A percentile compares a stretch with the other conserved stretches of the same genome.
Evolutionary conservation across 306 rosid genomes (phyloP).

Genomic region (Prunus mongolica): DNA sequence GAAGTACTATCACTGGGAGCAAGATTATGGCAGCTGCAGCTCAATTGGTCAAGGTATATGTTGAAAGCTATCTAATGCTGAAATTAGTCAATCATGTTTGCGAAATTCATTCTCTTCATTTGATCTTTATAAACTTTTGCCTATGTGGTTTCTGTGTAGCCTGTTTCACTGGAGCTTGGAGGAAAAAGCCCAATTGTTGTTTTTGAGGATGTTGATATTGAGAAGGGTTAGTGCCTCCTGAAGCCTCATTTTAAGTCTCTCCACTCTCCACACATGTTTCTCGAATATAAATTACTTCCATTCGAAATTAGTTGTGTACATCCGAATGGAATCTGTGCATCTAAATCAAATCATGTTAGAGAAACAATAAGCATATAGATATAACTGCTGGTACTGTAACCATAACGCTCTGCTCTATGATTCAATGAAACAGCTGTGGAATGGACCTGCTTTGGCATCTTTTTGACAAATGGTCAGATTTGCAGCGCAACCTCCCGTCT

Average conservation of each 20-base stretch:
- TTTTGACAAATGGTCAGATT: slow-evolving; percentile 95
- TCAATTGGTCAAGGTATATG: slow-evolving; percentile 69
- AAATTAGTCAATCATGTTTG: not conserved
- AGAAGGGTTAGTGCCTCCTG: slow-evolving; percentile 62
- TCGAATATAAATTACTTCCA: not conserved
- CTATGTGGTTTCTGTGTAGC: slow-evolving; percentile 48
- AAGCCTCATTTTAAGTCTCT: too few species aligned
- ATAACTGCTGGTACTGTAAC: not conserved
- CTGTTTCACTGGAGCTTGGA: slow-evolving; percentile 87
- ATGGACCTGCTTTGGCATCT: slow-evolving; percentile 84
- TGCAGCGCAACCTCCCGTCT: slow-evolving; percentile 97
- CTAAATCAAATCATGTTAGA: slow-evolving; percentile 5
- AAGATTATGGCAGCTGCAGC: slow-evolving; percentile 87
- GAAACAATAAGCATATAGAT: not conserved
- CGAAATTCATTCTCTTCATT: slow-evolving; percentile 3
- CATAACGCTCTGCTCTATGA: not conserved
- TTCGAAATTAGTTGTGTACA: slow-evolving; percentile 6
- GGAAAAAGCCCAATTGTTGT: slow-evolving; percentile 86
- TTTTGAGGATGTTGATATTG: slow-evolving; percentile 90
- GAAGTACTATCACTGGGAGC: slow-evolving; percentile 80
- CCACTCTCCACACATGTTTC: too few species aligned
- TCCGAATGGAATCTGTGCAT: slow-evolving; percentile 2
- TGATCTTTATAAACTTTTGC: slow-evolving; percentile 4
- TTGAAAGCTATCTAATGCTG: not conserved
- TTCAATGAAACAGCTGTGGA: slow-evolving; percentile 61